These are phyloP conservation scores for Rhypophila decipiens DNA, from an alignment of 495 filamentous ascomycete species.

Conservation along the genomic window DNA sequence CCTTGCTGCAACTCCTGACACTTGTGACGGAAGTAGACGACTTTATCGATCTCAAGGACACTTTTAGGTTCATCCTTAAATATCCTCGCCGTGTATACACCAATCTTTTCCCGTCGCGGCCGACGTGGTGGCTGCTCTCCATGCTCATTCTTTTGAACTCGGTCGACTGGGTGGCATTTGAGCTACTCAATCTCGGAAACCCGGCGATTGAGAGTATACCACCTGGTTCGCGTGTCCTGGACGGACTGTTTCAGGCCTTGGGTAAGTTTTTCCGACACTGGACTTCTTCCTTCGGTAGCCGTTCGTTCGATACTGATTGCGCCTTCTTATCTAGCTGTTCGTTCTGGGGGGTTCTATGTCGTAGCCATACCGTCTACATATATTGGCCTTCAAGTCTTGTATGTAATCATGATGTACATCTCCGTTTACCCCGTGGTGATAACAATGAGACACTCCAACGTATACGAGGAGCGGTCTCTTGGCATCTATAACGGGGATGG, in stretches of 20 bases:
- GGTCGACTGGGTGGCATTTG: conserved; percentile 76
- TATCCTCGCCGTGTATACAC: conserved; percentile 79
- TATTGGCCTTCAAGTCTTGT: conserved; percentile 69
- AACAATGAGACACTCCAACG: conserved; percentile 59
- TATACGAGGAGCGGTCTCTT: conserved; percentile 61
- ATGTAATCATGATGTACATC: conserved; percentile 94
- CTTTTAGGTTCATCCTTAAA: conserved; percentile 70
- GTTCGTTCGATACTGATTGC: background rate
- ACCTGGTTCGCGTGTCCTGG: conserved; percentile 55
- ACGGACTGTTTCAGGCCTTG: conserved; percentile 78
- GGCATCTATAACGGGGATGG: conserved; percentile 59
- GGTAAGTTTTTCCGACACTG: conserved; percentile 22
- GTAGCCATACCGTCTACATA: conserved; percentile 64
- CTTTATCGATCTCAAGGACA: conserved; percentile 45
- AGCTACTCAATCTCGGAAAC: conserved; percentile 73
- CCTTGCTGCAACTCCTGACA: conserved; percentile 34
- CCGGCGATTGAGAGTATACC: conserved; percentile 52
- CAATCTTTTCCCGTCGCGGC: conserved; percentile 68
- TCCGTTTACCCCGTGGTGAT: conserved; percentile 72
- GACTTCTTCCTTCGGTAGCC: background rate
- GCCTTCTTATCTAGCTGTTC: conserved; percentile 49
- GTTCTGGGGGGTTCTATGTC: conserved; percentile 79
- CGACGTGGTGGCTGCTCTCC: conserved; percentile 75
- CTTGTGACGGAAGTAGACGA: conserved; percentile 20
- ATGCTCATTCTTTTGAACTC: conserved; percentile 70